Percentiles rank a stretch among this genome's conserved stretches.
Evolutionary conservation across 306 rosid genomes (phyloP).

Genomic region (Prunus kanzakura): DNA sequence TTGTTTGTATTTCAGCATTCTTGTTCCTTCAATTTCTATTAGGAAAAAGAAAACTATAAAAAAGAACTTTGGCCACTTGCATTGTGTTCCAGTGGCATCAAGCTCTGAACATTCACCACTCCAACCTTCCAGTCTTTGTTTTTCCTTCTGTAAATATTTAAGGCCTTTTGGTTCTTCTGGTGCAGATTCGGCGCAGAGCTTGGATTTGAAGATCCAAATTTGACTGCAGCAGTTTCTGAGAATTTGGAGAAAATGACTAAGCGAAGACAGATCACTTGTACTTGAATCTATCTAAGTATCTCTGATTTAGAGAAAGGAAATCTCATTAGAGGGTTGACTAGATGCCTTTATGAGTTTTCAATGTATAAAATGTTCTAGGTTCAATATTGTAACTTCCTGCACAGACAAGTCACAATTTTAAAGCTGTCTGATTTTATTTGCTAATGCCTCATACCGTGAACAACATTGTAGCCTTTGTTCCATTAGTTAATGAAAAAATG

Average conservation of each 20-base stretch:
- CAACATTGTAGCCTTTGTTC: background rate
- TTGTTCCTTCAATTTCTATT: background rate
- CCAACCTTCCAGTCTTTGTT: background rate
- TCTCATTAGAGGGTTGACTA: background rate
- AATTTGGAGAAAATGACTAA: conserved; percentile 79
- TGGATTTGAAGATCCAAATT: conserved; percentile 86
- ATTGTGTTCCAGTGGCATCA: background rate
- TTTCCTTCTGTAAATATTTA: conserved; percentile 3
- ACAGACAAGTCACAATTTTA: background rate
- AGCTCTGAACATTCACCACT: background rate
- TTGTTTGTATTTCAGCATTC: background rate
- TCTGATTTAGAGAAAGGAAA: conserved; percentile 3
- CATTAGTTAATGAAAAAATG: background rate
- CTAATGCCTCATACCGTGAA: background rate
- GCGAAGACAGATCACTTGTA: conserved; percentile 76
- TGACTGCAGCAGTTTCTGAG: conserved; percentile 87
- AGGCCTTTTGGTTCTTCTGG: conserved; percentile 10
- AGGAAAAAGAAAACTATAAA: background rate
- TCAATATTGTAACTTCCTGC: conserved; percentile 17
- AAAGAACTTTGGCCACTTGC: background rate
- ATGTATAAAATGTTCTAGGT: conserved; percentile 3
- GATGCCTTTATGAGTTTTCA: background rate
- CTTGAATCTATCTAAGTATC: conserved; percentile 32
- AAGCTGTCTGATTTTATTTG: background rate
- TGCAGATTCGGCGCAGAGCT: conserved; percentile 73